Evolutionary conservation across 805 yeast species (phyloP).

Genomic region (Grigorovia yakushimaensis): DNA sequence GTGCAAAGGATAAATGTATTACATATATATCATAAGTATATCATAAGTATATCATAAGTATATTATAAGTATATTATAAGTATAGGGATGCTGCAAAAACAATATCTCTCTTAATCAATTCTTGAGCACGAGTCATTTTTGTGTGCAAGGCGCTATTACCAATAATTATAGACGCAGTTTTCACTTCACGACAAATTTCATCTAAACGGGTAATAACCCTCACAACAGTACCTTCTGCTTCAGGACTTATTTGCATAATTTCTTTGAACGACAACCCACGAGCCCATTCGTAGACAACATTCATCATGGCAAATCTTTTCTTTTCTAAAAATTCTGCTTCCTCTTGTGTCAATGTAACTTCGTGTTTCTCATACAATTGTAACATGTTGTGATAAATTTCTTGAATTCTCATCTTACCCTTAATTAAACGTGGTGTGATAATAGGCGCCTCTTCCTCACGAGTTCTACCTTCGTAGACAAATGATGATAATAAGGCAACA

Average conservation of each 20-base stretch:
- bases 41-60: too few relatives aligned
- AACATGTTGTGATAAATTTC: constrained; percentile 59
- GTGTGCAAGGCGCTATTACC: constrained; percentile 87
- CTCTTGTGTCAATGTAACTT: constrained; percentile 69
- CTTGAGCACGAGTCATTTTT: constrained; percentile 89
- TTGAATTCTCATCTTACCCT: constrained; percentile 55
- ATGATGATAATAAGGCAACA: constrained; percentile 86
- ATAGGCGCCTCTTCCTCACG: constrained; percentile 50
- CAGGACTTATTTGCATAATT: constrained; percentile 79
- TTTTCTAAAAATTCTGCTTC: constrained; percentile 77
- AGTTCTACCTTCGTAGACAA: constrained; percentile 79
- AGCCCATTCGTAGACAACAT: constrained; percentile 97
- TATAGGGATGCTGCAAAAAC: constrained; percentile 95
- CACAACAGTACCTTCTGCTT: constrained; percentile 94
- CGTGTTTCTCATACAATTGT: constrained; percentile 52
- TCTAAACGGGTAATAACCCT: constrained; percentile 90
- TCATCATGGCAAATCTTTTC: constrained; percentile 81
- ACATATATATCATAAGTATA: too few relatives aligned
- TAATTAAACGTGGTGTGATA: constrained; percentile 71
- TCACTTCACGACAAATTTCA: constrained; percentile 90
- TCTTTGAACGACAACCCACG: constrained; percentile 85
- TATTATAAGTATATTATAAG: constrained; percentile 37
- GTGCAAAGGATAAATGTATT: too few relatives aligned
- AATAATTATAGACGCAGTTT: constrained; percentile 84
- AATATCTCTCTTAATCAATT: constrained; percentile 88